phyloP scores from a whole-genome alignment of 148 eudicot species.

The Nepenthes mirabilis region DNA sequence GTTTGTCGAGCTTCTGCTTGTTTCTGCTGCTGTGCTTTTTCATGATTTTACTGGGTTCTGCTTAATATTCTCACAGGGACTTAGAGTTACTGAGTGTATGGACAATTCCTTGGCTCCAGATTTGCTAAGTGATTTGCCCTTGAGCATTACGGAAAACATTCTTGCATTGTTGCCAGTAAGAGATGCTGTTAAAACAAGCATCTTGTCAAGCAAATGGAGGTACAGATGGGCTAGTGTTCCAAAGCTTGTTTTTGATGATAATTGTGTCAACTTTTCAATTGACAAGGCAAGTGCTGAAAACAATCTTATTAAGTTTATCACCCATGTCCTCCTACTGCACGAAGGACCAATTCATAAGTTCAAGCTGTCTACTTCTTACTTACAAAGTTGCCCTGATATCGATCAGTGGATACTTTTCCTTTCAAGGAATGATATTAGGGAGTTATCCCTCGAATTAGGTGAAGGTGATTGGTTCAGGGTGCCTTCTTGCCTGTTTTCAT shows the following conservation, averaged over 20 bases:
- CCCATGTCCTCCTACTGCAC: slow-evolving; percentile 49
- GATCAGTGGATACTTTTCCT: slow-evolving; percentile 80
- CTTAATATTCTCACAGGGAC: background rate
- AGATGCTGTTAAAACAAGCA: slow-evolving; percentile 52
- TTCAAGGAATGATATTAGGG: slow-evolving; percentile 52
- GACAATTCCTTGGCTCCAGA: slow-evolving; percentile 15
- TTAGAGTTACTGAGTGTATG: slow-evolving; percentile 9
- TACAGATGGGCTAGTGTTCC: slow-evolving; percentile 51
- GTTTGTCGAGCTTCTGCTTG: no score
- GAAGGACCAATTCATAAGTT: slow-evolving; percentile 67
- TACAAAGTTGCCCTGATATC: slow-evolving; percentile 48
- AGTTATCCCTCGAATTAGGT: slow-evolving; percentile 49
- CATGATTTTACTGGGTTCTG: background rate
- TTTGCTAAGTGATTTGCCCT: slow-evolving; percentile 38
- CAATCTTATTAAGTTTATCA: slow-evolving; percentile 35
- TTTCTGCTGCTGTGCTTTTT: background rate
- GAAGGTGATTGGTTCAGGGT: slow-evolving; percentile 64
- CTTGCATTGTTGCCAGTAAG: slow-evolving; percentile 38
- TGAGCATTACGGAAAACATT: slow-evolving; percentile 40
- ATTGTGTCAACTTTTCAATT: slow-evolving; percentile 22
- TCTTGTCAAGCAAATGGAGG: slow-evolving; percentile 48
- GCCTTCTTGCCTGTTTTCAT: slow-evolving; percentile 51
- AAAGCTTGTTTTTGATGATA: slow-evolving; percentile 37
- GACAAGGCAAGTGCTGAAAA: slow-evolving; percentile 29
- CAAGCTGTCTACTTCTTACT: slow-evolving; percentile 29